Conservation (phyloP, 2,329 filamentous ascomycete genomes). For the Colletotrichum chrysophilum region DNA sequence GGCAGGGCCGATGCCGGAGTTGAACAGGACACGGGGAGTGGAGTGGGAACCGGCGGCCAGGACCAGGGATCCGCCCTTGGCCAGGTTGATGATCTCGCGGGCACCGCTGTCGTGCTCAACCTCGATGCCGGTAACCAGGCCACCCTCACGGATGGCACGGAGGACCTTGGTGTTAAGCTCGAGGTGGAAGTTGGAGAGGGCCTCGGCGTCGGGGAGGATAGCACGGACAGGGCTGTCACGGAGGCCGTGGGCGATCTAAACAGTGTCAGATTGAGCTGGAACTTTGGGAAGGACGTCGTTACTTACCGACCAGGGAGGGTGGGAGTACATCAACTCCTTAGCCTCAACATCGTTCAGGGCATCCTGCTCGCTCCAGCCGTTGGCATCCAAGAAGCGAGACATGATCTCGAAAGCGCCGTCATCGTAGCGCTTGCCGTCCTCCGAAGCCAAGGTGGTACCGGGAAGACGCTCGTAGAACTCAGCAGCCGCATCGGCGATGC, state of each 20-base stretch:
- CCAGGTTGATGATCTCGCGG: slow-evolving; percentile 22
- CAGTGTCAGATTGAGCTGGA: neutral
- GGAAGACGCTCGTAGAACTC: slow-evolving; percentile 23
- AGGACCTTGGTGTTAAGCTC: slow-evolving; percentile 23
- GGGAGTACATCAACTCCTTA: slow-evolving; percentile 22
- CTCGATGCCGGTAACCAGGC: slow-evolving; percentile 39
- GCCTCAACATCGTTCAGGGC: slow-evolving; percentile 19
- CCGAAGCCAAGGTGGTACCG: slow-evolving; percentile 19
- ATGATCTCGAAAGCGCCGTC: slow-evolving; percentile 19
- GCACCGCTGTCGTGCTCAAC: slow-evolving; percentile 17
- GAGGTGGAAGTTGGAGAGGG: slow-evolving; percentile 40
- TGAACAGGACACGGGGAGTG: slow-evolving; percentile 61
- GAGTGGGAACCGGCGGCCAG: slow-evolving; percentile 53
- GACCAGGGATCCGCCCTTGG: slow-evolving; percentile 30
- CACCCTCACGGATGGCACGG: slow-evolving; percentile 23
- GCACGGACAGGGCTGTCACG: slow-evolving; percentile 27
- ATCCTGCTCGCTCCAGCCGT: slow-evolving; percentile 21
- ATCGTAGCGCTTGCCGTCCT: slow-evolving; percentile 23
- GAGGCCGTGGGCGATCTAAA: slow-evolving; percentile 19
- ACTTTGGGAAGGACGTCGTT: rapidly evolving
- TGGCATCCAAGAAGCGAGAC: slow-evolving; percentile 19
- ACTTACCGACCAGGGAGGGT: slow-evolving; percentile 23
- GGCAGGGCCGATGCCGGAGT: slow-evolving; percentile 59
- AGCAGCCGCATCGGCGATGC: slow-evolving; percentile 20
- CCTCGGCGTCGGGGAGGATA: slow-evolving; percentile 44